Evolutionary conservation across 2,329 filamentous ascomycete genomes (phyloP), one percentile per base, ranked within the genome.

Genomic region (Fusarium graminum): DNA sequence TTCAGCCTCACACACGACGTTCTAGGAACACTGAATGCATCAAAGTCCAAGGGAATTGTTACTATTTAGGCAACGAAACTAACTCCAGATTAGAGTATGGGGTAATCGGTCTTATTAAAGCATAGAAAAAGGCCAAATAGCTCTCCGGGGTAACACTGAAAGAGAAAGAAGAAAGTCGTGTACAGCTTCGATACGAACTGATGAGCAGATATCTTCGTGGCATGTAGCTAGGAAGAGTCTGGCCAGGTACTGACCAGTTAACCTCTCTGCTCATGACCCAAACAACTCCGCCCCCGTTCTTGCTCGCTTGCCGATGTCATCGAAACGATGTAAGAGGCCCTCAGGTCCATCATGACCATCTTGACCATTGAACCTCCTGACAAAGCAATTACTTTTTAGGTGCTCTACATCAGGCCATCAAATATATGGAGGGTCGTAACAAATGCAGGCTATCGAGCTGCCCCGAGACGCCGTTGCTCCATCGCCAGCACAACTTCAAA

Each of bases 31-130:
- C 16, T 12, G 57, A 49, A 19, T 29, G 32, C 41, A 19, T 63
- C 50, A 69, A 69, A 67, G 59, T 71, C 52, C 67, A 70, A 59
- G 54, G 52, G 54, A 71, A 64, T 68, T 50, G 65, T 68, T 69
- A 68, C 65, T 68, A 70, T 60, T 56, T 68, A 70, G 58, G 52
- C 66, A 68, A 72, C 67, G 63, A 73, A 74, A 71, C 64, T 72
- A 75, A 73, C 65, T 71, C 68, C 73, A 70, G 72, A 73, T 70
- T 72, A 67, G 70, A 74, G 70, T 63, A 63, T 65, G 74, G 74
- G 72, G 69, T 74, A 74, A 73, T 71, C 74, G 72, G 67, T 74
- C 71, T 73, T 72, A 79, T 79, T 79, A 77, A 78, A 77, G 72
- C 72, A 69, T 79, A 74, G 68, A 74, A 77, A 75, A 77, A 74